Evolutionary conservation across 352 stramenopile genomes (phyloP).

Genomic region (Thalassiosira mediterranea): DNA sequence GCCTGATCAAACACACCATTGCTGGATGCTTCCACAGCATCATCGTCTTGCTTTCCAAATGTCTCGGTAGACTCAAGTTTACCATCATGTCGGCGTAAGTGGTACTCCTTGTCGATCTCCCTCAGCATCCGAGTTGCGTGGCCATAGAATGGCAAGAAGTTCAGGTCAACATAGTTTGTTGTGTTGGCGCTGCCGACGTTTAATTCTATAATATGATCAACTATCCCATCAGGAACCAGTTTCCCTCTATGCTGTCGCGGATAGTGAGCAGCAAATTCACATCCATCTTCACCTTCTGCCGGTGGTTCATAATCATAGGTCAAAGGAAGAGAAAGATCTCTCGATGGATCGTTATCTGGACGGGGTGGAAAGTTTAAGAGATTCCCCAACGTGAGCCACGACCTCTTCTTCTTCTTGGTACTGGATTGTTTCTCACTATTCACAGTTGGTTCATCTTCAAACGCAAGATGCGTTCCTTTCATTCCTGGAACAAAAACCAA

Average conservation of each 20-base stretch:
- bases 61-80: conserved; percentile 34
- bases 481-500: conserved; percentile 61
- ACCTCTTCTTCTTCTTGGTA: conserved; percentile 30
- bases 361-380: conserved; percentile 56
- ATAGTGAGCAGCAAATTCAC: conserved; percentile 20
- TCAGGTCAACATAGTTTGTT: conserved; percentile 45
- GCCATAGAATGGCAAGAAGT: conserved; percentile 62
- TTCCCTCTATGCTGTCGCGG: conserved; percentile 44
- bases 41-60: conserved; percentile 20
- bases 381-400: conserved; percentile 47
- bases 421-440: not conserved
- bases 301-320: conserved; percentile 46
- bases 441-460: conserved; percentile 17
- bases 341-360: conserved; percentile 37
- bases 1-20: conserved; percentile 42
- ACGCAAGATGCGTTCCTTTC: conserved; percentile 59
- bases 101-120: conserved; percentile 51
- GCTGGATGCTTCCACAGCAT: not conserved
- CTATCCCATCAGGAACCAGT: conserved; percentile 49
- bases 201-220: conserved; percentile 64
- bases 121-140: conserved; percentile 40
- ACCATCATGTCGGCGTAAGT: conserved; percentile 28
- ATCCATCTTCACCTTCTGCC: conserved; percentile 9
- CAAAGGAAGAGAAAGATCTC: conserved; percentile 54
- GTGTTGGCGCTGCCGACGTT: conserved; percentile 17